A percentile compares a stretch with the other conserved stretches of the same genome.
phyloP scores from a whole-genome alignment of 2,329 filamentous ascomycete genomes.

The Corniculantispora saksenae region DNA sequence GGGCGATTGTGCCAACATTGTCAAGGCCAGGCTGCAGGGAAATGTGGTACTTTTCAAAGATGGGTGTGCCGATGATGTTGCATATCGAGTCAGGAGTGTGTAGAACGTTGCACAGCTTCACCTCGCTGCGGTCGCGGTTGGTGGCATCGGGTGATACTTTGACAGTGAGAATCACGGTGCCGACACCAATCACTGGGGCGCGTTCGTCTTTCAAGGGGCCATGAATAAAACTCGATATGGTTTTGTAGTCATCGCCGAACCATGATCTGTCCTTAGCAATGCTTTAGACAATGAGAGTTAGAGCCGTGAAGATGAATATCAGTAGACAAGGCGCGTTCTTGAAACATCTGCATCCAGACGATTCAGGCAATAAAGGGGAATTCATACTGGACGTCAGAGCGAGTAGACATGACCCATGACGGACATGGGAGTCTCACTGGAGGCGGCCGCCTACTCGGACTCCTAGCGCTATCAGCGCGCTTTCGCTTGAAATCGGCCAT shows the following conservation, averaged over 20 bases:
- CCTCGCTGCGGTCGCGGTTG: neutral
- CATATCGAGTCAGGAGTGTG: slow-evolving; percentile 9
- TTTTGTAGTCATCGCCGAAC: neutral
- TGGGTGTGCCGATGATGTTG: slow-evolving; percentile 15
- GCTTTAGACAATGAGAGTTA: neutral
- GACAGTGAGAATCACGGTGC: neutral
- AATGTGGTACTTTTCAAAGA: neutral
- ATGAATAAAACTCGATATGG: neutral
- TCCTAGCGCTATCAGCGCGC: neutral
- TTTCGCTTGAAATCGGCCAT: neutral
- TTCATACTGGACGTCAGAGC: neutral
- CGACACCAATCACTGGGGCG: neutral
- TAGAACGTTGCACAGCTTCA: slow-evolving; percentile 15
- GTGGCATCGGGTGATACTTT: neutral
- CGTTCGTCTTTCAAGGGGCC: neutral
- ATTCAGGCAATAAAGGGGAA: neutral
- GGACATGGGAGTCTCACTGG: neutral
- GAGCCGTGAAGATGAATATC: neutral
- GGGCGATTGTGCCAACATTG: neutral
- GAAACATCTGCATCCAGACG: neutral
- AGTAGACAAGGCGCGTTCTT: neutral
- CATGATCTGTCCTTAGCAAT: neutral
- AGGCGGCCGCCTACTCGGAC: neutral
- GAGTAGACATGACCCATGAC: neutral
- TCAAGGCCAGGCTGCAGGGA: neutral